Conservation (phyloP, 176 grass and related monocot genomes). For the sorghum (Sorghum bicolor) region DNA sequence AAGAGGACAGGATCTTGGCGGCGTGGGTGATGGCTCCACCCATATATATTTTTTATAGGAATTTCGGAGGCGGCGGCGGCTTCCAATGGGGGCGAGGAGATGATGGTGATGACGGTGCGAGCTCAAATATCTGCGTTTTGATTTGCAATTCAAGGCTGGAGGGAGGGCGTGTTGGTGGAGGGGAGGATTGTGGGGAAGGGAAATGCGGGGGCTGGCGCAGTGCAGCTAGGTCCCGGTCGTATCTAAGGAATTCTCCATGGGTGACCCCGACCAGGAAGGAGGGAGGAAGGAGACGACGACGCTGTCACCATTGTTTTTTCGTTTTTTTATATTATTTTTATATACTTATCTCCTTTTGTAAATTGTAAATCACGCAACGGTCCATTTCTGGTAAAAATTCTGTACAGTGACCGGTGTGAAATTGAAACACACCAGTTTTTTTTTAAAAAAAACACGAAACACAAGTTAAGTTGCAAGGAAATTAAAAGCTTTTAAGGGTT, state of each 20-base stretch:
- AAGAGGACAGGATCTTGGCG: conserved; percentile 51
- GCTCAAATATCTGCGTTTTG: conserved; percentile 5
- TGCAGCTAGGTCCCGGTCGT: conserved; percentile 46
- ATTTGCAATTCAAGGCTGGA: not conserved
- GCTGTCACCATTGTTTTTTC: not conserved
- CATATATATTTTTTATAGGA: conserved; percentile 31
- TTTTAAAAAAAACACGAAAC: too few relatives aligned
- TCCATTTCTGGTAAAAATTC: not conserved
- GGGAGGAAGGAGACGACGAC: conserved; percentile 24
- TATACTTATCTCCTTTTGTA: not conserved
- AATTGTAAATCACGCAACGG: not conserved
- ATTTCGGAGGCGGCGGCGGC: not conserved
- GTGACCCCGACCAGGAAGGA: conserved; percentile 1
- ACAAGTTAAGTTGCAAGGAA: too few relatives aligned
- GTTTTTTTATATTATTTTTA: not conserved
- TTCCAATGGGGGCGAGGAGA: conserved; percentile 27
- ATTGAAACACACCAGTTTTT: too few relatives aligned
- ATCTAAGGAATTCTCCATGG: conserved; percentile 26
- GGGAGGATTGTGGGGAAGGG: not conserved
- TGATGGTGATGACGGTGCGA: not conserved
- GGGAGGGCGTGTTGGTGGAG: not conserved
- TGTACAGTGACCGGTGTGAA: not conserved
- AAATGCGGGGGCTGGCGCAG: not conserved
- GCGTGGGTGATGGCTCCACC: conserved; percentile 32
- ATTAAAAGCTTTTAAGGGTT: too few relatives aligned